Conservation (phyloP, 2,329 filamentous ascomycete species). For the Ascosphaera acerosa region DNA sequence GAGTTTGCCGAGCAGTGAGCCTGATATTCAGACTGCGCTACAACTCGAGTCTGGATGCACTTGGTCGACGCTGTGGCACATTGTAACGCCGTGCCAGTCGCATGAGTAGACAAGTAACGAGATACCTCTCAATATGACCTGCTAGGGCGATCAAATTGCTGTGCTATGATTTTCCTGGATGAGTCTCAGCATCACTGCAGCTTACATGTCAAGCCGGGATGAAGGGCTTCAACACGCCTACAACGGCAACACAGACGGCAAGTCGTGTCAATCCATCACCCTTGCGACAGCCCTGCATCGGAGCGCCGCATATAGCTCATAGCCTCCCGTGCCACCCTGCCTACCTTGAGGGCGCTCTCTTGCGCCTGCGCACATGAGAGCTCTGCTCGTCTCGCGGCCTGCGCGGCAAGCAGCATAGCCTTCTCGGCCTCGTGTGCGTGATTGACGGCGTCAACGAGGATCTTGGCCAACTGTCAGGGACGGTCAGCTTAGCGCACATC, state of each 20-base stretch:
- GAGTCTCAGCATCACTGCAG: background rate
- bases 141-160: too few relatives aligned
- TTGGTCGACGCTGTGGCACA: too few relatives aligned
- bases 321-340: conserved; percentile 4
- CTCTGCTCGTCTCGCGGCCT: conserved; percentile 7
- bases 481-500: background rate
- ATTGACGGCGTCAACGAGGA: conserved; percentile 7
- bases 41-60: too few relatives aligned
- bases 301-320: background rate
- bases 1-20: background rate
- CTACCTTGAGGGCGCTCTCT: conserved; percentile 6
- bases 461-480: conserved; percentile 5
- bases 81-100: too few relatives aligned
- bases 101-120: too few relatives aligned
- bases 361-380: conserved; percentile 7
- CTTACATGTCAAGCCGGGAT: background rate
- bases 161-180: background rate
- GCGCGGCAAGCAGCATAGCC: conserved; percentile 7
- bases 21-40: too few relatives aligned
- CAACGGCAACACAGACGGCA: too few relatives aligned
- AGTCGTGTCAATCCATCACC: too few relatives aligned
- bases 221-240: too few relatives aligned
- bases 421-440: conserved; percentile 7
- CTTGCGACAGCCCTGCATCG: too few relatives aligned
- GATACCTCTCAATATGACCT: too few relatives aligned